These are phyloP conservation scores for Pyrus betulifolia DNA, from an alignment of 306 rosid genomes.

Conservation along the genomic window DNA sequence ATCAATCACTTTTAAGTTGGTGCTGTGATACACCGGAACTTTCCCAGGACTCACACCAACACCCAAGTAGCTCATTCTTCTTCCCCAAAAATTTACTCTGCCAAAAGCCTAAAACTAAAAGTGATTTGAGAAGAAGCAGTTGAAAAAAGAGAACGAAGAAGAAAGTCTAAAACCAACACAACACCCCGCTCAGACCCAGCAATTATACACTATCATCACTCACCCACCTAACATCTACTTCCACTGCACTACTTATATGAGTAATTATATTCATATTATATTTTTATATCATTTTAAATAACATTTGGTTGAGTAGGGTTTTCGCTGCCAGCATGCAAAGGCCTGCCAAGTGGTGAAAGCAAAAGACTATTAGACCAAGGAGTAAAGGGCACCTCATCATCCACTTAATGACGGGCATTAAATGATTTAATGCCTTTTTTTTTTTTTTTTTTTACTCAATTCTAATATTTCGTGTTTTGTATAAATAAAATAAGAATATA, in stretches of 20 bases:
- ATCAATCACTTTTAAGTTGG: slow-evolving; percentile 45
- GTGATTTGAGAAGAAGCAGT: not conserved
- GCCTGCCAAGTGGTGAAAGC: slow-evolving; percentile 45
- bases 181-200: not conserved
- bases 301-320: not conserved
- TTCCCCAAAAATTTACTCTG: not conserved
- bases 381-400: slow-evolving; percentile 14
- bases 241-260: not conserved
- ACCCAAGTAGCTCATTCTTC: slow-evolving; percentile 57
- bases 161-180: not conserved
- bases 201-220: not conserved
- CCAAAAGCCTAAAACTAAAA: not conserved
- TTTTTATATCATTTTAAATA: too few relatives aligned
- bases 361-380: not conserved
- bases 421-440: slow-evolving; percentile 20
- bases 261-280: too few relatives aligned
- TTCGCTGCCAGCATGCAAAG: slow-evolving; percentile 3
- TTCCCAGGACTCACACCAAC: slow-evolving; percentile 83
- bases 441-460: slow-evolving; percentile 13
- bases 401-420: slow-evolving; percentile 16
- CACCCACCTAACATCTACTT: not conserved
- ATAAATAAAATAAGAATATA: too few relatives aligned
- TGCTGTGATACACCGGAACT: slow-evolving; percentile 52
- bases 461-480: too few relatives aligned
- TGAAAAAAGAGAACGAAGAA: not conserved